Base-by-base conservation (phyloP, 345 rosid species). In the Bretschneidera sinensis region DNA sequence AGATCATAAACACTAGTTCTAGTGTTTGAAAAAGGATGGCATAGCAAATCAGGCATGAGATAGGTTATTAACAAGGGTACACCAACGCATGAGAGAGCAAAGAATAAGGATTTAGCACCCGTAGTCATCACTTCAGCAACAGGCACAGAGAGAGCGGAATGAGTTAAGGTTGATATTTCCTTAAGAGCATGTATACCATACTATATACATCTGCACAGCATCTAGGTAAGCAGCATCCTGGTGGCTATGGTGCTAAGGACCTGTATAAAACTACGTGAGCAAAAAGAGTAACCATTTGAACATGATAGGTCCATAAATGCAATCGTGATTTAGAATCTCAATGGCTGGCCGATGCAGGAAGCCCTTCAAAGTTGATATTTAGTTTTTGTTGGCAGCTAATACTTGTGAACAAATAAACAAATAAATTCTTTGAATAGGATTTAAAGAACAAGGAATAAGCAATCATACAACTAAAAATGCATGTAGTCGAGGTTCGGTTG, bases 401-500 rank as follows among this genome's bases (percentile, higher is more conserved):
- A 92, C 98, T 97, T 92, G 78, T 21, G 6, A 11, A 34, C 16
- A 17, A 14, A 49, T 45, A 45, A 52, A 48, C n/a, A 51, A 51
- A 39, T 14, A 51, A 43, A 20, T 19, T 21, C 33, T 51, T 50
- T 4, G 16, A 21, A 8, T 7, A 18, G 24, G 48, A 53, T 51
- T 24, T 17, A 8, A 19, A 34, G n/a, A 15, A 31, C 3, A 21
- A 20, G 48, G 22, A 49, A 55, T 61, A 59, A 60, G 64, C 24
- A 56, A 28, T 20, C 55, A 49, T 54, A 50, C 21, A 59, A 51
- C 17, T 18, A 56, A 61, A 67, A 71, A 68, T 68, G 87, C 98
- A 97, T 92, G 97, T 20, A 92, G 83, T 67, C 97, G 85, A 57
- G 98, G 98, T 75, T 92, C 97, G 72, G 86, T 87, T 74, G 97